These are phyloP conservation scores for Trichosporon coremiiforme DNA, from an alignment of 1,284 basidiomycete species.

Conservation along the genomic window DNA sequence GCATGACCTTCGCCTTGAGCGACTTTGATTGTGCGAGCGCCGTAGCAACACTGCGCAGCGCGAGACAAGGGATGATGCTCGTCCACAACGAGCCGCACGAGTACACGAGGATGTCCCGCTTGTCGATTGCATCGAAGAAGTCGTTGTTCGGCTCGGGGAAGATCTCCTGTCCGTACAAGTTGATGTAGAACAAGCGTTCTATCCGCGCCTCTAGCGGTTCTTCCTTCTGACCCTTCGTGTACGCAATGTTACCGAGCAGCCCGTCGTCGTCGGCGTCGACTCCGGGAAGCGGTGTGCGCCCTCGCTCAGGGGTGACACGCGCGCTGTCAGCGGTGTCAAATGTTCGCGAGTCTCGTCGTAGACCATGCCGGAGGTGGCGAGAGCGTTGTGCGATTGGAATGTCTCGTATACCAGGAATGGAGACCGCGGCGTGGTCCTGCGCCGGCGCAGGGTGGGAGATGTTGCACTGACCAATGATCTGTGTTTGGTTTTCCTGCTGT, in stretches of 20 bases:
- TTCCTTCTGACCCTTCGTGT: slow-evolving; percentile 59
- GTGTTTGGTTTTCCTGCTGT: slow-evolving; percentile 70
- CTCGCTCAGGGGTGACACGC: slow-evolving; percentile 27
- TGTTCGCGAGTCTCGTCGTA: slow-evolving; percentile 51
- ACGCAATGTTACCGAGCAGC: slow-evolving; percentile 48
- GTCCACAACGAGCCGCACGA: slow-evolving; percentile 94
- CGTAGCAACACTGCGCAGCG: slow-evolving; percentile 76
- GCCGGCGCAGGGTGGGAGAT: slow-evolving; percentile 77
- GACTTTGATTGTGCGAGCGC: slow-evolving; percentile 74
- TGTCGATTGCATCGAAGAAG: slow-evolving; percentile 67
- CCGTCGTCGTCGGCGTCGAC: slow-evolving; percentile 61
- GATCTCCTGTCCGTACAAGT: slow-evolving; percentile 85
- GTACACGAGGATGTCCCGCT: slow-evolving; percentile 77
- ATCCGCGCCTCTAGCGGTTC: slow-evolving; percentile 68
- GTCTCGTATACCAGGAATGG: background rate
- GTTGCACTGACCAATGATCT: slow-evolving; percentile 91
- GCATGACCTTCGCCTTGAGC: slow-evolving; percentile 77
- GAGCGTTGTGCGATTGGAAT: slow-evolving; percentile 9
- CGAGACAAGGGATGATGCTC: slow-evolving; percentile 88
- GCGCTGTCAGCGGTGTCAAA: slow-evolving; percentile 51
- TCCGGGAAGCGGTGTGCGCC: slow-evolving; percentile 17
- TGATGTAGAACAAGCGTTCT: slow-evolving; percentile 81
- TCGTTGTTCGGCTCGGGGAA: slow-evolving; percentile 83
- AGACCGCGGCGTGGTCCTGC: background rate
- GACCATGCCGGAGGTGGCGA: slow-evolving; percentile 20